Conservation (phyloP, 2,329 filamentous ascomycete species). For the Pseudocercospora macadamiae region DNA sequence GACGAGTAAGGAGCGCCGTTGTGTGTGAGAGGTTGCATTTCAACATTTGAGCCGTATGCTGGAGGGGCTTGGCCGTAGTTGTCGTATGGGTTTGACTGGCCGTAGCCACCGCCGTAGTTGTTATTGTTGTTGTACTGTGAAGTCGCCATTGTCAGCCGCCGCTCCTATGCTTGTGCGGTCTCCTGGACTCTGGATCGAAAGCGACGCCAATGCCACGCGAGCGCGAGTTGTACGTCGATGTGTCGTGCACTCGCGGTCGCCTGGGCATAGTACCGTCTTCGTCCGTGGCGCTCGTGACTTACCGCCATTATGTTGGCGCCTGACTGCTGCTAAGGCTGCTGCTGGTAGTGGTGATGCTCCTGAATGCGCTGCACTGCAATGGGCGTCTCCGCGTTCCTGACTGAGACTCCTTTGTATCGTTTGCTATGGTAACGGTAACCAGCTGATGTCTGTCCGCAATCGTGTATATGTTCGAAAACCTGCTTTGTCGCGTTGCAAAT, state of each 20-base stretch:
- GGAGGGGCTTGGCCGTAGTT: slow-evolving; percentile 37
- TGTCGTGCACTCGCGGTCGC: background rate
- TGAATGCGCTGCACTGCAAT: background rate
- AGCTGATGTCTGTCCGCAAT: background rate
- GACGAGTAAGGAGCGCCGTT: slow-evolving; percentile 29
- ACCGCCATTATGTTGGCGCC: slow-evolving; percentile 24
- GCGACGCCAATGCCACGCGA: slow-evolving; percentile 7
- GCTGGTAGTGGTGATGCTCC: background rate
- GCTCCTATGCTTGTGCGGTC: background rate
- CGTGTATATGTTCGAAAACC: too few relatives aligned
- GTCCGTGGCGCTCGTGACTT: slow-evolving; percentile 11
- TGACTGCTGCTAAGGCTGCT: slow-evolving; percentile 10
- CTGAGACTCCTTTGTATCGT: background rate
- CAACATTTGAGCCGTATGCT: slow-evolving; percentile 52
- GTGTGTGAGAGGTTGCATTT: slow-evolving; percentile 66
- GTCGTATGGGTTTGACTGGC: slow-evolving; percentile 60
- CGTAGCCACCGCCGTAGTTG: slow-evolving; percentile 51
- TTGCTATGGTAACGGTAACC: background rate
- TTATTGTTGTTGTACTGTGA: slow-evolving; percentile 35
- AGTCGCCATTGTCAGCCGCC: slow-evolving; percentile 25
- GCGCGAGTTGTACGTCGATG: background rate
- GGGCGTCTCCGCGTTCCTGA: background rate
- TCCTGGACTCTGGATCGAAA: background rate
- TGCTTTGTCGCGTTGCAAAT: background rate
- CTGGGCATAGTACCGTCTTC: slow-evolving; percentile 5